Base-by-base conservation (phyloP, 306 rosid species). In the Pyrus bretschneideri region DNA sequence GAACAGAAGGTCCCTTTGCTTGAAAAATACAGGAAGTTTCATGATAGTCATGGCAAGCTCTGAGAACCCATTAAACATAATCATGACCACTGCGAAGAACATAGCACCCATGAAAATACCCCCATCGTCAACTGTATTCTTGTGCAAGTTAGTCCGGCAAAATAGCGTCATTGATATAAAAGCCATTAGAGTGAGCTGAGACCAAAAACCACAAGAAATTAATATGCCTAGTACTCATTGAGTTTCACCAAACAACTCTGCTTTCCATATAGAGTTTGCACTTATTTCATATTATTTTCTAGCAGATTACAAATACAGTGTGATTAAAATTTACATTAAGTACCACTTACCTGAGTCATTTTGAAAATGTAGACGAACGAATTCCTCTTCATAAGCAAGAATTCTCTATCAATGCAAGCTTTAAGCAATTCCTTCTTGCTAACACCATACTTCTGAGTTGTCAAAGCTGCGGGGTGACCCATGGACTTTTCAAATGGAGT, bases 1-100 rank as follows among this genome's bases (percentile, higher is more conserved):
- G 79, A 85, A 85, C 19, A 75, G 83, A 51, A 81, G 80, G 71
- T 85, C 88, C 61, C 88, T 81, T 44, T 85, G 88, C 79, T 85
- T 85, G 83, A 78, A 85, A 72, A 81, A 85, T 30, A 85, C 88
- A 67, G 88, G 88, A 71, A 85, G 88, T 70, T 81, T 85, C 65
- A 67, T 13, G 59, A 85, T 78, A 57, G 85, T 81, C 88, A 85
- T 38, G 30, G 88, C 51, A 52, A 85, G 72, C 77, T 85, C 88
- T 6, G 88, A 69, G 61, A 85, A 59, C 22, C 85, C 88, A 51
- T 85, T 85, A 59, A 81, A 85, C 83, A 81, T 77, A 23, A 67
- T 33, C 11, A 78, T 79, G 38, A 81, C 27, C 33, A 79, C 31
- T 5, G 81, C 55, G 17, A 11, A 85, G 79, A 85, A 78, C 81